Percentiles rank a stretch among this genome's conserved stretches.
These are phyloP conservation scores for Neurospora sp. DNA, from an alignment of 2,329 filamentous ascomycete species.

Conservation along the genomic window DNA sequence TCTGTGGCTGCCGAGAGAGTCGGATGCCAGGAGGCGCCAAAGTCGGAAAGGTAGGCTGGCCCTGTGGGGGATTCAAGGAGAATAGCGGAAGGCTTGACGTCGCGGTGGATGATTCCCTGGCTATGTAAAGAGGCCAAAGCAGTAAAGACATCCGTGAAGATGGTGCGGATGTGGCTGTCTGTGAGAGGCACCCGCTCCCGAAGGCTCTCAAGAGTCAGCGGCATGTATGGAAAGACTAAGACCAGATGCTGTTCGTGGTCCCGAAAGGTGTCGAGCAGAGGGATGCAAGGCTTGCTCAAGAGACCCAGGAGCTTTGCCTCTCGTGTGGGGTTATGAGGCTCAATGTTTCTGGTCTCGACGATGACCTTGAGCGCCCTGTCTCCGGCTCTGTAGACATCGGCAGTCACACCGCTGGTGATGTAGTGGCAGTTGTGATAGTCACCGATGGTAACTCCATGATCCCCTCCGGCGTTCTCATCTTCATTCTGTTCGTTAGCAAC, in stretches of 20 bases:
- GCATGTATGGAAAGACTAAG: constrained; percentile 78
- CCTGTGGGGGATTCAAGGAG: constrained; percentile 56
- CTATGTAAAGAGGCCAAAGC: constrained; percentile 64
- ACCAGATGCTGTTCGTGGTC: constrained; percentile 63
- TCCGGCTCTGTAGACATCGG: constrained; percentile 66
- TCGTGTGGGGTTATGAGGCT: constrained; percentile 73
- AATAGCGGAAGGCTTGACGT: constrained; percentile 88
- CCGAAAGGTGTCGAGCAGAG: constrained; percentile 64
- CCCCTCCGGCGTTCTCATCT: neutral
- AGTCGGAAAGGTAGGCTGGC: constrained; percentile 76
- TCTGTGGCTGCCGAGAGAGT: constrained; percentile 51
- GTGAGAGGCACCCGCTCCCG: constrained; percentile 40
- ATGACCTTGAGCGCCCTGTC: constrained; percentile 75
- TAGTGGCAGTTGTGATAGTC: constrained; percentile 42
- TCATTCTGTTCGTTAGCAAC: neutral
- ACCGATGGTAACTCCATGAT: constrained; percentile 40
- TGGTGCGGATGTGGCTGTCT: constrained; percentile 25
- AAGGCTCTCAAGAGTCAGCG: constrained; percentile 60
- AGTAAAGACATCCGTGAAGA: constrained; percentile 57
- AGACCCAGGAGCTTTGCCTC: constrained; percentile 66
- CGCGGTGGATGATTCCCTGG: constrained; percentile 76
- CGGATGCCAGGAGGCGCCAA: constrained; percentile 82
- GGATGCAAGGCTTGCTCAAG: constrained; percentile 49
- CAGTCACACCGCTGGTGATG: constrained; percentile 63
- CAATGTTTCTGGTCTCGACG: constrained; percentile 57